Conservation (phyloP, 2,329 filamentous ascomycete species). For the Monosporascus sp. region DNA sequence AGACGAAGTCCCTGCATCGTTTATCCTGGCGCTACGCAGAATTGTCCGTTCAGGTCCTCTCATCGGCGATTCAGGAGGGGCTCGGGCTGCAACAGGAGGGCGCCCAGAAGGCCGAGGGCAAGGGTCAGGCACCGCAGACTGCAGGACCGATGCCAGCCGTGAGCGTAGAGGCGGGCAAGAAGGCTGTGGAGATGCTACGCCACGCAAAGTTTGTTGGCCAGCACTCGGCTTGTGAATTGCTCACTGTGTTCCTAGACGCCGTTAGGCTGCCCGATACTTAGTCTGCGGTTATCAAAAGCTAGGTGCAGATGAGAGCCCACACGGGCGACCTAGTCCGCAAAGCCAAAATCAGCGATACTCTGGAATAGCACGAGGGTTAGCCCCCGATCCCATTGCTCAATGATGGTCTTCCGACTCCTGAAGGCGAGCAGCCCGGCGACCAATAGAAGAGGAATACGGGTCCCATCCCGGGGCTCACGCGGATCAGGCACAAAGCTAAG, state of each 20-base stretch:
- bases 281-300: conserved; percentile 22
- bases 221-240: conserved; percentile 19
- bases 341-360: conserved; percentile 16
- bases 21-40: conserved; percentile 20
- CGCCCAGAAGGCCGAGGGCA: not conserved
- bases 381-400: conserved; percentile 24
- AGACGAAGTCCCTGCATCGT: conserved; percentile 16
- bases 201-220: conserved; percentile 21
- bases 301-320: conserved; percentile 16
- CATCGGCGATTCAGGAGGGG: conserved; percentile 21
- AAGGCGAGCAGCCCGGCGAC: not conserved
- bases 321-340: conserved; percentile 10
- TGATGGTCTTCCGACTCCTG: conserved; percentile 13
- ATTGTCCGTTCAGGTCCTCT: conserved; percentile 22
- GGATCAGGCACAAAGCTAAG: too few species aligned
- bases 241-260: conserved; percentile 22
- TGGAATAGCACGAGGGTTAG: conserved; percentile 18
- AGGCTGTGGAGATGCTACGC: conserved; percentile 6
- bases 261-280: conserved; percentile 28
- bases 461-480: too few species aligned
- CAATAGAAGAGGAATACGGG: conserved; percentile 19
- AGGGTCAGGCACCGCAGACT: too few species aligned
- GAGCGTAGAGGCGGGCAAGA: too few species aligned
- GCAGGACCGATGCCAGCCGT: not conserved
- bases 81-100: conserved; percentile 15